Conservation (phyloP, 75 land plant species). For the Pseudotsuga menziesii region DNA sequence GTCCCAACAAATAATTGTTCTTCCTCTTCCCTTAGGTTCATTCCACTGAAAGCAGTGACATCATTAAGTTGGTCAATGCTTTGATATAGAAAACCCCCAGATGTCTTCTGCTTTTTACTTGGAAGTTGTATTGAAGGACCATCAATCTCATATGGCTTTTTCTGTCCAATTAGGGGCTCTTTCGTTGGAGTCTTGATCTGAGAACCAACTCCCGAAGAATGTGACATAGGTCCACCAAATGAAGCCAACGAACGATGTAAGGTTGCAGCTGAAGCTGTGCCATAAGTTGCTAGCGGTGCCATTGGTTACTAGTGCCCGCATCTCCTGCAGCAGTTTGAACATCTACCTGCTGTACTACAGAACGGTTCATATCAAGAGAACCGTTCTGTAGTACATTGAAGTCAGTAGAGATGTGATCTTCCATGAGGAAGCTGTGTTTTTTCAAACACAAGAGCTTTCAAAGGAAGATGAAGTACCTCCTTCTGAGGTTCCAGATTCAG, state of each 20-base stretch:
- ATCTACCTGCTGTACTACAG: too few relatives aligned
- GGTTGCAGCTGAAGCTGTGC: neutral
- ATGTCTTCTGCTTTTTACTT: constrained; percentile 89
- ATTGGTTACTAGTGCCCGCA: too few relatives aligned
- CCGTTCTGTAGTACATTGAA: too few relatives aligned
- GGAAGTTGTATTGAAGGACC: constrained; percentile 48
- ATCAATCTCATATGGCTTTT: constrained; percentile 57
- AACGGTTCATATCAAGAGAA: too few relatives aligned
- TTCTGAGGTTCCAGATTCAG: too few relatives aligned
- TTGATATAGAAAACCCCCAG: constrained; percentile 67
- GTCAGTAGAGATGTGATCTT: too few relatives aligned
- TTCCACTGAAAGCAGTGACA: constrained; percentile 99
- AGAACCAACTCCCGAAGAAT: constrained; percentile 14
- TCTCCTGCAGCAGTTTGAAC: too few relatives aligned
- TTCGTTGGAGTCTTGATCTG: constrained; percentile 56
- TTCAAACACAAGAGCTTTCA: too few relatives aligned
- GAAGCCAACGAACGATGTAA: neutral
- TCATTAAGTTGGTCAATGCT: constrained; percentile 98
- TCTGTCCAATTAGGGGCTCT: constrained; percentile 63
- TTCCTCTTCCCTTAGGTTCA: constrained; percentile 95
- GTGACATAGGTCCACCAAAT: constrained; percentile 6
- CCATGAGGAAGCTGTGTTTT: too few relatives aligned
- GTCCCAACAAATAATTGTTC: constrained; percentile 83
- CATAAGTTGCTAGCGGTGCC: constrained; percentile 4
- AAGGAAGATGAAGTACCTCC: too few relatives aligned